Base-by-base conservation (phyloP, 2,329 filamentous ascomycete genomes). In the Colletotrichum plurivorum region DNA sequence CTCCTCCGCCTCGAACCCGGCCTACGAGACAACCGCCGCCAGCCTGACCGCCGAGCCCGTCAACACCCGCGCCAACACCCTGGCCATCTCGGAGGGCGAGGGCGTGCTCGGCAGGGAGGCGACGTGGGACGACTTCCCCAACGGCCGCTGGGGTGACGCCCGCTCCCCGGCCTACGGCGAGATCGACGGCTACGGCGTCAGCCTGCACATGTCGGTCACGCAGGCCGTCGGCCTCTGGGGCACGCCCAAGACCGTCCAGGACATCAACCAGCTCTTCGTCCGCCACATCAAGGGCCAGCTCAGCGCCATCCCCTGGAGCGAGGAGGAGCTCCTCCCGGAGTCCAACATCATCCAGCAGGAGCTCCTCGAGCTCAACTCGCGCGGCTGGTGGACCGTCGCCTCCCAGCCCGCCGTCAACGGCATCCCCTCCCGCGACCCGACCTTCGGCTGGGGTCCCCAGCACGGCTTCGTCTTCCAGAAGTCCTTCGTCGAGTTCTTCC, bases 81-180 rank as follows among this genome's bases (percentile, higher is more conserved):
- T 98, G 10, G 94, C 95, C 31, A 98, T 98, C 67, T 97, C 95
- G 0, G 95, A 98, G 82, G 95, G 96, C 6, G 93, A 97, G 76
- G 96, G 95, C 25, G 88, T 93, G 4, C 85, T 98, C 7, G 96
- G 95, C 12, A 89, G 96, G 57, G 95, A 98, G 84, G 96, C 96
- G 41, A 99, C 96, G 0, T 99, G 96, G 96, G 96, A 99, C 76
- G 96, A 99, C 77, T 99, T 94, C 80, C 95, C 95, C 71, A 98
- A 98, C 83, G 96, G 95, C 31, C 90, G 95, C 63, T 98, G 95
- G 90, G 95, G 95, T 77, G 95, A 98, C 76, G 93, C 95, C 5
- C 89, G 95, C 60, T 97, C 94, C 3, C 94, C 94, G 1, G 95
- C 95, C 0, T 98, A 97, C 77, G 95, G 95, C 75, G 94, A 98